Percentiles rank a stretch among this genome's conserved stretches.
These are phyloP conservation scores for Penicillium sp. DNA, from an alignment of 2,329 filamentous ascomycete genomes.

Conservation along the genomic window DNA sequence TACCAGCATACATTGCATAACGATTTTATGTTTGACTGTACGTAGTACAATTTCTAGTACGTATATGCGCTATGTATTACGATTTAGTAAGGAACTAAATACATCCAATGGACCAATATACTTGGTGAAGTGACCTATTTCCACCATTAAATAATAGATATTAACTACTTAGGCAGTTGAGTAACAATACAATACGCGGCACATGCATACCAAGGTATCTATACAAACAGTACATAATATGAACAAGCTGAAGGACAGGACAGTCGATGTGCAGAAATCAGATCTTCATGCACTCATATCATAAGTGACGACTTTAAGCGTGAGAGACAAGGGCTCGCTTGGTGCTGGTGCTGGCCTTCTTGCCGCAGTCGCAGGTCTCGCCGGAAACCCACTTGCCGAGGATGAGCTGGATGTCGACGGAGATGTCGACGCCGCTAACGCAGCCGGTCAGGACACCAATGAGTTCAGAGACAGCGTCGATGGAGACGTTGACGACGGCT, in stretches of 20 bases:
- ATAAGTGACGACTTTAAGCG: background rate
- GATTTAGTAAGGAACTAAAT: too few species aligned
- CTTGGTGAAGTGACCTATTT: too few species aligned
- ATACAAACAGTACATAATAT: background rate
- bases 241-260: background rate
- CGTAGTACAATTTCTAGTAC: too few species aligned
- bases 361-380: conserved; percentile 11
- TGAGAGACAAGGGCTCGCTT: background rate
- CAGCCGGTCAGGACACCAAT: conserved; percentile 32
- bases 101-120: too few species aligned
- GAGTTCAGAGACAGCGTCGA: conserved; percentile 32
- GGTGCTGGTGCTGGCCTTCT: background rate
- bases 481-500: conserved; percentile 28
- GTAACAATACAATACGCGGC: conserved; percentile 1
- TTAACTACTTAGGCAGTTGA: background rate
- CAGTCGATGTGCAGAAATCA: background rate
- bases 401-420: conserved; percentile 52
- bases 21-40: too few species aligned
- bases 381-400: conserved; percentile 35
- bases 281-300: background rate
- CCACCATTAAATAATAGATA: background rate
- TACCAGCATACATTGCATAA: too few species aligned
- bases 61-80: too few species aligned
- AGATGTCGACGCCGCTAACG: conserved; percentile 21
- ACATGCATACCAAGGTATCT: background rate